These are phyloP conservation scores for Rosa hybrid DNA, from an alignment of 331 rosid genomes.

Conservation along the genomic window DNA sequence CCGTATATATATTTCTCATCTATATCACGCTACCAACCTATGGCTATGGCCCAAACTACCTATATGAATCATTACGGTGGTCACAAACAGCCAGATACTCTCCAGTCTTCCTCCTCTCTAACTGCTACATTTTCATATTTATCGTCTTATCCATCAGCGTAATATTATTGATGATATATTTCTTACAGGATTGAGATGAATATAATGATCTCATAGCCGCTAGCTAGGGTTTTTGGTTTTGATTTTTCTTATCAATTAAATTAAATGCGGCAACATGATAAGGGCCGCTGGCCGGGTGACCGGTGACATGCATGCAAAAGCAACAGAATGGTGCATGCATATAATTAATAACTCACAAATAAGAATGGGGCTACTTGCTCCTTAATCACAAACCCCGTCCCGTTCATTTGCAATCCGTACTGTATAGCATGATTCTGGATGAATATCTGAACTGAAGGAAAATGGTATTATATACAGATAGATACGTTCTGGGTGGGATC, in stretches of 20 bases:
- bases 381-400: not conserved
- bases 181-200: slow-evolving; percentile 13
- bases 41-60: not conserved
- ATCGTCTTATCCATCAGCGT: not conserved
- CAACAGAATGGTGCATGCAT: slow-evolving; percentile 21
- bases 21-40: slow-evolving; percentile 8
- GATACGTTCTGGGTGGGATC: not conserved
- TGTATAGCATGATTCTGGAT: not conserved
- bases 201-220: not conserved
- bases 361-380: not conserved
- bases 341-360: slow-evolving; percentile 13
- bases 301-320: slow-evolving; percentile 34
- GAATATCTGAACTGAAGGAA: not conserved
- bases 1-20: not conserved
- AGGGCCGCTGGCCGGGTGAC: slow-evolving; percentile 25
- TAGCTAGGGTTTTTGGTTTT: not conserved
- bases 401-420: not conserved
- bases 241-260: slow-evolving; percentile 3
- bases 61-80: not conserved
- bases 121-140: not conserved
- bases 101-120: not conserved
- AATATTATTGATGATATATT: not conserved
- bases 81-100: not conserved
- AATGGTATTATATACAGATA: not conserved
- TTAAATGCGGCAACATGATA: slow-evolving; percentile 35